Base-by-base conservation (phyloP, 2,329 filamentous ascomycete genomes). In the Reticulascus tulasneorum region DNA sequence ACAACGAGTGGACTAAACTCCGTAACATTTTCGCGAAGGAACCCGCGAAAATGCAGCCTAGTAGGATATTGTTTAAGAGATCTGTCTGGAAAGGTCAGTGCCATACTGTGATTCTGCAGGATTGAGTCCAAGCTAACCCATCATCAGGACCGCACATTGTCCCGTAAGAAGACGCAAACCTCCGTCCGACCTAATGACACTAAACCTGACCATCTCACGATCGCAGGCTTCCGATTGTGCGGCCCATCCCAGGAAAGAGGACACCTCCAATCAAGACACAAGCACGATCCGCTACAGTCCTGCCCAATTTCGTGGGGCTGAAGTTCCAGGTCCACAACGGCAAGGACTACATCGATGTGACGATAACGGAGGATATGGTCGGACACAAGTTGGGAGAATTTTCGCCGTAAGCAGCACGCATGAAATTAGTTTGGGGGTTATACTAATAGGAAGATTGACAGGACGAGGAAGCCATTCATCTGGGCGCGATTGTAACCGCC, bases 341-440 rank as follows among this genome's bases (percentile, higher is more conserved):
- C 54, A 94, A 93, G 69, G 76, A 75, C 21, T 95, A 95, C 63
- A 67, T 83, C 51, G 86, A 93, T 49, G 74, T 95, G 36, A 75
- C 73, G 47, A 85, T 96, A 46, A 94, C 89, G 12, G 90, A 95
- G 60, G 86, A 95, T 55, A 96, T 96, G 90, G 90, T 96, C 32
- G 90, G 90, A 35, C 85, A 93, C 64, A 96, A 95, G 67, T 73
- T 96, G 49, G 90, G 90, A 52, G 90, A 96, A 66, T 96, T 95
- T 60, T 82, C 88, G 45, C 71, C 79, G 89, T 95, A 77, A 55
- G 87, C 79, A 32, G 27, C 19, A 22, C 29, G 35, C 23, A n/a
- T n/a, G n/a, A n/a, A n/a, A 13, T 35, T 15, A 19, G 15, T 7
- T n/a, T 27, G 10, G 33, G 16, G 17, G 22, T 9, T 6, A 13